A percentile compares a stretch with the other conserved stretches of the same genome.
phyloP scores from a whole-genome alignment of 805 yeast species.

The Suhomyces sp. region DNA sequence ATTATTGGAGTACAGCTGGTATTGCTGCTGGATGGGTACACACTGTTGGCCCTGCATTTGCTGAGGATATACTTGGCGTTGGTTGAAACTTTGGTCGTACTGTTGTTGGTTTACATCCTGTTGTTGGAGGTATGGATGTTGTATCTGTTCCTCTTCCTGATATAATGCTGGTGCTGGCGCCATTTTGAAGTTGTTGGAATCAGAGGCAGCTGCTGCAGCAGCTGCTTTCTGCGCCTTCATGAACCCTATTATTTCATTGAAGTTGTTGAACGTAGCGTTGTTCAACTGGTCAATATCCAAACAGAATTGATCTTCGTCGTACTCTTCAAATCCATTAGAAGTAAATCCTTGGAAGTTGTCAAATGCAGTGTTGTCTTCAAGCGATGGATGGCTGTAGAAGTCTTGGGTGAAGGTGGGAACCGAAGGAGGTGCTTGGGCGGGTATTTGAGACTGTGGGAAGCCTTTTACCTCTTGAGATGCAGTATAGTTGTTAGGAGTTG shows the following conservation, averaged over 20 bases:
- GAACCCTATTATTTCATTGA: slow-evolving; percentile 10
- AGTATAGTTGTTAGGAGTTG: neutral
- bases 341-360: neutral
- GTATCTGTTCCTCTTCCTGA: neutral
- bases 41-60: slow-evolving; percentile 2
- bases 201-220: neutral
- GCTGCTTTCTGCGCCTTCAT: slow-evolving; percentile 8
- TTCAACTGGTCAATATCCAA: slow-evolving; percentile 42
- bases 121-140: neutral
- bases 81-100: neutral
- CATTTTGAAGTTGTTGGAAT: neutral
- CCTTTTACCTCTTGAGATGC: neutral
- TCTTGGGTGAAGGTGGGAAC: neutral
- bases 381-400: neutral
- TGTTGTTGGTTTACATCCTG: slow-evolving; percentile 1
- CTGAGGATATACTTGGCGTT: neutral
- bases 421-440: neutral
- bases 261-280: slow-evolving; percentile 12
- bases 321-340: slow-evolving; percentile 14
- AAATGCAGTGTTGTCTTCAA: neutral
- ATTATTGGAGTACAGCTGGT: slow-evolving; percentile 1
- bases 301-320: slow-evolving; percentile 44
- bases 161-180: neutral
- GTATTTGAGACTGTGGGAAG: neutral
- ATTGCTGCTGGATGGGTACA: slow-evolving; percentile 1